Evolutionary conservation across 352 stramenopile species (phyloP), one percentile per base, ranked within the genome.

Genomic region (Pythium grandisporangium): DNA sequence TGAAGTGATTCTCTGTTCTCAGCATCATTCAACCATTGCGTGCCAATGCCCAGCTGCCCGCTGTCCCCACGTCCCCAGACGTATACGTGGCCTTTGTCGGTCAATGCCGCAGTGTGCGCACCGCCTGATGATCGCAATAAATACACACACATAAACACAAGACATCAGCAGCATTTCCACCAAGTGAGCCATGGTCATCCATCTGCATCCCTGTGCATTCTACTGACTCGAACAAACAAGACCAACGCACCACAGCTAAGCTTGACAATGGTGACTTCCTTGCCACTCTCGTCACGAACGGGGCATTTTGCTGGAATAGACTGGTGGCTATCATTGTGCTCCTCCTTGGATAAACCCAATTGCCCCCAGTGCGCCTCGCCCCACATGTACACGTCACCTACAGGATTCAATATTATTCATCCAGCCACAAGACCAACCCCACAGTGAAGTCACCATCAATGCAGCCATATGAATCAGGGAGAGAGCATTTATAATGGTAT

Each of bases 331-430:
- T 68, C 64, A 19, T 62, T 66, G 48, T 70, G 75, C 41, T 84
- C 70, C n/a, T n/a, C n/a, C 41, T 79, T 82, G 2, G 71, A 60
- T 19, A 92, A 42, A 7, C 78, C 78, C 19, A 92, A 57, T 24
- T 92, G 78, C 2, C 78, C 75, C 78, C 78, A 92, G 45, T 89
- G 78, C 7, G 75, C 62, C 50, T 92, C 78, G 2, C 78, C 78
- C 78, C 78, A 92, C 73, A 73, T 88, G 65, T 84, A 92, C 45
- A 89, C 34, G 16, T 66, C 60, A 10, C 70, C 70, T 83, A 20
- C 1, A 34, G 41, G 10, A 3, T 16, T 21, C 11, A 40, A 14
- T 5, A 37, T 39, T 2, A 4, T 13, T 27, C n/a, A 44, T 2
- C 22, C 6, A 37, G 0, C 8, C 29, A 35, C 14, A 29, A 30